phyloP scores from a whole-genome alignment of 1,139 yeast species.

The Saccharomyces hybrid region DNA sequence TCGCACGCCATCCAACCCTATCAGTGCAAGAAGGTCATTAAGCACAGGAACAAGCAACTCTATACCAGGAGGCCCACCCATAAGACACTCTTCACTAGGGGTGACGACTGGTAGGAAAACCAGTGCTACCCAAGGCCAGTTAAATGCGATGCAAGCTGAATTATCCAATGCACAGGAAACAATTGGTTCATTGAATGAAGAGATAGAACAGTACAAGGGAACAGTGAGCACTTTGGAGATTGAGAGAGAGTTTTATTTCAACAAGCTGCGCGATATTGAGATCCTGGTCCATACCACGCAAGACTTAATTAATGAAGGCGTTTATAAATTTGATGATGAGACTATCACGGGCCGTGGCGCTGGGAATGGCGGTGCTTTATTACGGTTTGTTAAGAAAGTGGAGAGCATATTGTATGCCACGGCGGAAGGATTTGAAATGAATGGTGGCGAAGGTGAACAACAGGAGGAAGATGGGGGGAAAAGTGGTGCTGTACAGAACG shows the following conservation, averaged over 20 bases:
- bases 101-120: conserved; percentile 16
- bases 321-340: conserved; percentile 20
- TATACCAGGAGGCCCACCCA: not conserved
- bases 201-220: conserved; percentile 45
- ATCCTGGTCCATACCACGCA: conserved; percentile 62
- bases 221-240: conserved; percentile 54
- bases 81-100: not conserved
- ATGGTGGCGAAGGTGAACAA: conserved; percentile 19
- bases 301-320: conserved; percentile 40
- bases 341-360: not conserved
- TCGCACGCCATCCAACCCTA: conserved; percentile 2
- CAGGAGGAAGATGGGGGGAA: conserved; percentile 4
- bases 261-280: conserved; percentile 83
- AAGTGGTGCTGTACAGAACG: not conserved
- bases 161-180: conserved; percentile 34
- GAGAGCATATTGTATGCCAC: conserved; percentile 74
- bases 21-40: conserved; percentile 2
- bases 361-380: not conserved
- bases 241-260: conserved; percentile 86
- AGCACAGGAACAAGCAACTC: not conserved
- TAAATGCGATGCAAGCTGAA: conserved; percentile 31
- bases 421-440: conserved; percentile 36
- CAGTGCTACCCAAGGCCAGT: conserved; percentile 18
- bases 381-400: conserved; percentile 46
- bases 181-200: conserved; percentile 40